These are phyloP conservation scores for Dactylella cylindrospora DNA, from an alignment of 2,329 filamentous ascomycete genomes.

Conservation along the genomic window DNA sequence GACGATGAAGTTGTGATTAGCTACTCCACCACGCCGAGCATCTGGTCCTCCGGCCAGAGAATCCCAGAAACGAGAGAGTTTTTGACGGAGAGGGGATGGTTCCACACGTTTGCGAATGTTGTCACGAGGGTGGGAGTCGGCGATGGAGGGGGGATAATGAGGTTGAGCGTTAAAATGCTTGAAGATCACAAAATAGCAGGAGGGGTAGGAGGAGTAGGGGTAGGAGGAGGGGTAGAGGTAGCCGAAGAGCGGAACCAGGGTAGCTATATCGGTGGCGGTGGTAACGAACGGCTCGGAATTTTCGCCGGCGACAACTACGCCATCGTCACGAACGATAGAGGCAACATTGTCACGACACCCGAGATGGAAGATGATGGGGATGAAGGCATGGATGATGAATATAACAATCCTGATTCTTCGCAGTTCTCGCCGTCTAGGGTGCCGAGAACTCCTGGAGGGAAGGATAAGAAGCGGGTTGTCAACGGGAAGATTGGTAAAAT, in stretches of 20 bases:
- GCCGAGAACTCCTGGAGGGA: constrained; percentile 5
- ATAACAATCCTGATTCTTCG: neutral
- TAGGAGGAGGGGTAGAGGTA: neutral
- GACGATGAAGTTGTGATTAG: constrained; percentile 40
- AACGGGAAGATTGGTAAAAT: constrained; percentile 31
- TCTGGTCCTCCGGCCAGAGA: constrained; percentile 38
- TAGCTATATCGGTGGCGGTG: neutral
- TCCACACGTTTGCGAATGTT: constrained; percentile 41
- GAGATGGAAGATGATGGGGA: constrained; percentile 6
- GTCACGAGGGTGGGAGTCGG: constrained; percentile 24
- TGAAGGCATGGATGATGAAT: neutral
- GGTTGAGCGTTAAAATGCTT: constrained; percentile 30
- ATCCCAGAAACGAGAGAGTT: constrained; percentile 41
- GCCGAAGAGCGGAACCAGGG: too few relatives aligned
- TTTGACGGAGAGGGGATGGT: constrained; percentile 33
- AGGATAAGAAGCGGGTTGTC: constrained; percentile 31
- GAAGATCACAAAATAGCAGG: neutral
- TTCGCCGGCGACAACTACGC: neutral
- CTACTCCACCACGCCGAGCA: constrained; percentile 37
- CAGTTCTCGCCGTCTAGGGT: constrained; percentile 11
- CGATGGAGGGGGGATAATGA: constrained; percentile 33
- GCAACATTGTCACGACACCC: too few relatives aligned
- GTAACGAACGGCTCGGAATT: neutral
- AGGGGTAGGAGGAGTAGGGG: constrained; percentile 5
- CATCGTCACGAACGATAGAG: too few relatives aligned